Evolutionary conservation across 768 basidiomycete species (phyloP), one percentile per base, ranked within the genome.

Genomic region (Boletus insuetus): DNA sequence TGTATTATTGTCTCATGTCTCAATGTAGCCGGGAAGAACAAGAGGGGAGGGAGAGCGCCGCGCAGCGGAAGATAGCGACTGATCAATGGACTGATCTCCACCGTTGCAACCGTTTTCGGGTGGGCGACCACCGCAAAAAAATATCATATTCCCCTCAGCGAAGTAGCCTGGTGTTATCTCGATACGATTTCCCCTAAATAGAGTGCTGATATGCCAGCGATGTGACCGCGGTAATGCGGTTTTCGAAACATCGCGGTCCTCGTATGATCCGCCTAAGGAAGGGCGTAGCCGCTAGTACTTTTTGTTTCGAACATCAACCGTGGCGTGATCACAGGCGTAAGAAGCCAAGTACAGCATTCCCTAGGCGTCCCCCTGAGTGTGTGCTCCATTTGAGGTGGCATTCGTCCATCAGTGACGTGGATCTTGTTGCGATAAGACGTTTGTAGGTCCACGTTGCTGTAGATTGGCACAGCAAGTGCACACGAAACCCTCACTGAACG

Each of bases 391-490:
- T 35, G 34, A 14, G 32, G 9, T 14, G 14, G 34, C 34, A 35
- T 14, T 13, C 34, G 13, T 13, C 32, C 32, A 26, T 6, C 24
- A 1, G 13, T 13, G 34, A 35, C 34, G 34, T 13, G 50, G 53
- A 61, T 64, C 62, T 46, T 35, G 11, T 22, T 34, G 46, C 12
- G 60, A 63, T 65, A 65, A 65, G 55, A 51, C 32, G 38, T 4
- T 14, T 58, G 56, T 58, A 4, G 62, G 57, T 55, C 62, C 64
- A 61, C 55, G 54, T 58, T 69, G 61, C 67, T 61, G 66, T 62
- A 17, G 51, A 50, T 53, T n/a, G 4, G 24, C 46, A 40, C 54
- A n/a, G n/a, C 32, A 39, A n/a, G n/a, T 44, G 43, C 6, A n/a
- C 31, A 19, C 17, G 6, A n/a, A 16, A 44, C 24, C 24, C 42